Conservation (phyloP, 208 protist genomes). For the Lotmaria passim region DNA sequence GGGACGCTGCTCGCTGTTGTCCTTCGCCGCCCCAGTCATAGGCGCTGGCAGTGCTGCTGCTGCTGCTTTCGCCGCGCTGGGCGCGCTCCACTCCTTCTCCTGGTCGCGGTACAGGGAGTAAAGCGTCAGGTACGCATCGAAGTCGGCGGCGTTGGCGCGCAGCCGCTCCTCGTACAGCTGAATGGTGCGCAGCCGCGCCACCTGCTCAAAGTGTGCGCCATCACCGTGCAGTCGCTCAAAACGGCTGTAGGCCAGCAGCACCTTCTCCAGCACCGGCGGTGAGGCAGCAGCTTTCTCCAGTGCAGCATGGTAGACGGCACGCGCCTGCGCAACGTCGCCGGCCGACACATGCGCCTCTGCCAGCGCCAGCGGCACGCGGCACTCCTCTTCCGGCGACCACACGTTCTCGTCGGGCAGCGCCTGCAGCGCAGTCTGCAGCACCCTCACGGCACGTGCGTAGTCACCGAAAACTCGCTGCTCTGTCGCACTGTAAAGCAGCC, state of each 20-base stretch:
- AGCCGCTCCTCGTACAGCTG: constrained; percentile 72
- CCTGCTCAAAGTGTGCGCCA: constrained; percentile 38
- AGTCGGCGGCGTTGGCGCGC: constrained; percentile 49
- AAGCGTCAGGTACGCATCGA: constrained; percentile 74
- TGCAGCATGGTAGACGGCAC: constrained; percentile 54
- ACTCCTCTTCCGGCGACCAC: constrained; percentile 46
- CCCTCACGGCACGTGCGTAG: constrained; percentile 50
- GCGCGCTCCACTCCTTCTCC: constrained; percentile 15
- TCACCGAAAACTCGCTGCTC: constrained; percentile 80
- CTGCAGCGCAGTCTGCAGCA: constrained; percentile 73
- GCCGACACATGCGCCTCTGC: constrained; percentile 49
- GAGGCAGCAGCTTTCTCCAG: constrained; percentile 47
- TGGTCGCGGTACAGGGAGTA: constrained; percentile 71
- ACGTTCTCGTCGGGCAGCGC: constrained; percentile 66
- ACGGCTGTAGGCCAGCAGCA: constrained; percentile 66
- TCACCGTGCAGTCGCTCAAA: constrained; percentile 71
- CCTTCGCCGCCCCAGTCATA: no score
- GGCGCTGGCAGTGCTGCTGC: background rate
- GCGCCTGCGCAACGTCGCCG: constrained; percentile 46
- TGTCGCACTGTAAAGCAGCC: constrained; percentile 89
- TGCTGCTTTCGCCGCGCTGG: background rate
- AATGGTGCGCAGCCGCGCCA: constrained; percentile 46
- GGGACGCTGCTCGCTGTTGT: no score
- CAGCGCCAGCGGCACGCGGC: constrained; percentile 73
- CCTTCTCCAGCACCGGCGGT: constrained; percentile 41